Percentiles rank a stretch among this genome's conserved stretches.
Conservation (phyloP, 2,329 filamentous ascomycete species). For the Nannizziopsis barbatae region DNA sequence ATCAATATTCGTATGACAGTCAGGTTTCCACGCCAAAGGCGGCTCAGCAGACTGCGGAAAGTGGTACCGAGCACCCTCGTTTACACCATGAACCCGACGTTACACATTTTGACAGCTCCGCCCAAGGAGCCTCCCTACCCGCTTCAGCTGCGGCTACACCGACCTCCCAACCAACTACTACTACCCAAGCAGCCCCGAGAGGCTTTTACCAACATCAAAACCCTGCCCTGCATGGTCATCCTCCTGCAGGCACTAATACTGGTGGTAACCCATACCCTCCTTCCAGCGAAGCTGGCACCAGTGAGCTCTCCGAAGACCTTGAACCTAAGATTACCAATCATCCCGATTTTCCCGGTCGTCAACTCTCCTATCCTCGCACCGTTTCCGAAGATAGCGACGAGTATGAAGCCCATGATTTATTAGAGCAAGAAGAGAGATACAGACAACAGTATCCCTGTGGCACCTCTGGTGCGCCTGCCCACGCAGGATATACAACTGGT, state of each 20-base stretch:
- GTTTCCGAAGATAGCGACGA: constrained; percentile 44
- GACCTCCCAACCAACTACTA: constrained; percentile 16
- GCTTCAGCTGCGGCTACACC: constrained; percentile 3
- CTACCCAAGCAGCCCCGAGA: constrained; percentile 30
- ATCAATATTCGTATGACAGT: constrained; percentile 42
- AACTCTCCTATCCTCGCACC: constrained; percentile 44
- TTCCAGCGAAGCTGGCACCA: constrained; percentile 38
- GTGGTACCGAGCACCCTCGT: constrained; percentile 18
- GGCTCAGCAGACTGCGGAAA: constrained; percentile 53
- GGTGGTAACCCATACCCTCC: neutral
- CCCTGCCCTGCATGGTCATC: constrained; percentile 21
- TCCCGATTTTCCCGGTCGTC: constrained; percentile 50
- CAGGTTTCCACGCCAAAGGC: constrained; percentile 44
- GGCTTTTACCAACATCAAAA: constrained; percentile 33
- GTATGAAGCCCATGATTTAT: constrained; percentile 38
- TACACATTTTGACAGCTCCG: constrained; percentile 18
- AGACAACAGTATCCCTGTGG: constrained; percentile 35
- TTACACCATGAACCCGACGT: constrained; percentile 30
- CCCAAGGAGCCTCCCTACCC: constrained; percentile 24
- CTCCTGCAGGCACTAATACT: neutral
- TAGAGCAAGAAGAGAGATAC: constrained; percentile 40
- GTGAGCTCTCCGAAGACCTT: constrained; percentile 62
- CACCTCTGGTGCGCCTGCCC: constrained; percentile 20
- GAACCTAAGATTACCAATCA: constrained; percentile 42
- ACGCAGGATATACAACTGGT: constrained; percentile 21